Conservation (phyloP, 139 green algal genomes). For the Asterochloris sp. region DNA sequence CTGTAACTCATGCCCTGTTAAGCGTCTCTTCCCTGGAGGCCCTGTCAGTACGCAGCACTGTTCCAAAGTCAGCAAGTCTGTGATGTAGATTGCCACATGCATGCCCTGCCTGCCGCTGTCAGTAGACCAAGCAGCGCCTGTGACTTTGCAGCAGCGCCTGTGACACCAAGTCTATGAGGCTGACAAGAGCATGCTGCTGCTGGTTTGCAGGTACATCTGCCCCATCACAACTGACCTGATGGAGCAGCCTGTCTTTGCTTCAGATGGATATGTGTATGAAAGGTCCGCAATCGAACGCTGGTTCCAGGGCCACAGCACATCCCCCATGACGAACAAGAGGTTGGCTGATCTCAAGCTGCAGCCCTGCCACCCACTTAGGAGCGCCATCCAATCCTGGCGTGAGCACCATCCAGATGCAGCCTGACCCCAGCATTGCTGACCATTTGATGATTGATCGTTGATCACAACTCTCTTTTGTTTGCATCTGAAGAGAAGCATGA, state of each 20-base stretch:
- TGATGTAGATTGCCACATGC: not conserved
- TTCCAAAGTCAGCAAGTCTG: too few species aligned
- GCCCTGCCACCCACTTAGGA: slow-evolving; percentile 21
- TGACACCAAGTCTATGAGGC: not conserved
- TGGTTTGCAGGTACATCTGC: not conserved
- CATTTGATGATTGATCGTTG: too few species aligned
- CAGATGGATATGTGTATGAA: slow-evolving; percentile 77
- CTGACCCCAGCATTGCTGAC: too few species aligned
- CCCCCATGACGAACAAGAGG: slow-evolving; percentile 58
- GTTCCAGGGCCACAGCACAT: slow-evolving; percentile 49
- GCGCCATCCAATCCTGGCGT: too few species aligned
- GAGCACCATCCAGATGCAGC: too few species aligned
- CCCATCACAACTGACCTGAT: slow-evolving; percentile 43
- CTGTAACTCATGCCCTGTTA: too few species aligned
- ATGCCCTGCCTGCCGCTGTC: not conserved
- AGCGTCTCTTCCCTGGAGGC: too few species aligned
- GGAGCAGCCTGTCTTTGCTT: slow-evolving; percentile 63
- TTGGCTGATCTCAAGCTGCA: slow-evolving; percentile 23
- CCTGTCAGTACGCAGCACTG: too few species aligned
- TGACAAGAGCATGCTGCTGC: not conserved
- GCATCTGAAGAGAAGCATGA: too few species aligned
- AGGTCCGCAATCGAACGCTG: slow-evolving; percentile 58
- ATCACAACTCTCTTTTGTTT: too few species aligned
- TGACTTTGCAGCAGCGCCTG: not conserved
- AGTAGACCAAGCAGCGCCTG: not conserved